Percentiles rank a stretch among this genome's conserved stretches.
Evolutionary conservation across 345 rosid genomes (phyloP).

Genomic region (Eucalyptus tenuipes): DNA sequence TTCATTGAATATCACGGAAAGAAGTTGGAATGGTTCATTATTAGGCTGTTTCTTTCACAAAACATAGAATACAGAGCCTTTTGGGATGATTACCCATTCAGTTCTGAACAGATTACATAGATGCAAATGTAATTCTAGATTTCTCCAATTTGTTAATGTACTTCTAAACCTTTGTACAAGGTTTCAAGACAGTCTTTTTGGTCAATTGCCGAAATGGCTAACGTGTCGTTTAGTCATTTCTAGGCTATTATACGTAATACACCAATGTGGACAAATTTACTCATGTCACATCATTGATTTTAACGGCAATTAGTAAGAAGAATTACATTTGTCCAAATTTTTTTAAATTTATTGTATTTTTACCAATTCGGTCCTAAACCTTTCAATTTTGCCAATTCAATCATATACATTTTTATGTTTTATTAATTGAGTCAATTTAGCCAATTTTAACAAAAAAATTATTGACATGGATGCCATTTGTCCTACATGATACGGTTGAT

Average conservation of each 20-base stretch:
- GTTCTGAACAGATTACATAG: neutral
- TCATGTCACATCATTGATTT: neutral
- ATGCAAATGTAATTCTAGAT: neutral
- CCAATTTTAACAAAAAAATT: no score
- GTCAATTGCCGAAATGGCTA: neutral
- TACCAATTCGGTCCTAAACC: no score
- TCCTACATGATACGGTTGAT: accelerated
- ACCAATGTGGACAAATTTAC: neutral
- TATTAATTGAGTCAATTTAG: no score
- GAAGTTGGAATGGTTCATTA: neutral
- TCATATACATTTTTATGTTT: no score
- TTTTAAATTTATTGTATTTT: no score
- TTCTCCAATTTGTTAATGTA: neutral
- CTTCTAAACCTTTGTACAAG: neutral
- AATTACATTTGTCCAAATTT: no score
- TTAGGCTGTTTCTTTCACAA: neutral
- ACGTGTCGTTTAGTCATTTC: neutral
- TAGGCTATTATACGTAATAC: neutral
- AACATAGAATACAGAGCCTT: neutral
- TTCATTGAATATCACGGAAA: neutral
- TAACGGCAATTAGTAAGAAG: no score
- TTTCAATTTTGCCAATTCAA: no score
- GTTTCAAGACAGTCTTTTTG: neutral
- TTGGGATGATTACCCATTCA: neutral
- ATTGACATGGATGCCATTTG: no score